Evolutionary conservation across 2,329 filamentous ascomycete genomes (phyloP).

Genomic region (Talaromyces rugulosus): DNA sequence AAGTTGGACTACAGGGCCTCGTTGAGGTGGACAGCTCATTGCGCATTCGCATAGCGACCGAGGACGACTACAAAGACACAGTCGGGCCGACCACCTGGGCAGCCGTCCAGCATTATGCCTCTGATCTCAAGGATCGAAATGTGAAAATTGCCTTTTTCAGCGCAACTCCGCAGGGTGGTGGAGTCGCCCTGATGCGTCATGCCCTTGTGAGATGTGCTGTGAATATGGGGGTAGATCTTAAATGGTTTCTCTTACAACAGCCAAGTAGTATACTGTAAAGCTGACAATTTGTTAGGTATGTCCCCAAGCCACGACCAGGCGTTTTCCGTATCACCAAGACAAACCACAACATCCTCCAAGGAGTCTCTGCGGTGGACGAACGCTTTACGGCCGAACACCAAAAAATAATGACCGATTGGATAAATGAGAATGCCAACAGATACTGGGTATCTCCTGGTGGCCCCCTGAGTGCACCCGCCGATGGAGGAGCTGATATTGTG

Average conservation of each 20-base stretch:
- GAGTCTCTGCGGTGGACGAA: conserved; percentile 63
- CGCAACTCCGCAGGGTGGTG: conserved; percentile 75
- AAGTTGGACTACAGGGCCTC: conserved; percentile 61
- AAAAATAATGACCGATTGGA: conserved; percentile 64
- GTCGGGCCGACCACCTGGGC: conserved; percentile 62
- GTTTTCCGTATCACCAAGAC: conserved; percentile 83
- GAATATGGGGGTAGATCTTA: conserved; percentile 63
- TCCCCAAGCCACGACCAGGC: conserved; percentile 73
- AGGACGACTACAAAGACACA: conserved; percentile 57
- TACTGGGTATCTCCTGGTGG: conserved; percentile 70
- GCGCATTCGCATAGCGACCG: conserved; percentile 56
- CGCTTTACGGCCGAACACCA: conserved; percentile 62
- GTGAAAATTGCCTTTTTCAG: conserved; percentile 75
- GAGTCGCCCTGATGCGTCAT: conserved; percentile 77
- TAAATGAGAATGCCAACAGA: conserved; percentile 65
- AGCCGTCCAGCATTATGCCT: conserved; percentile 59
- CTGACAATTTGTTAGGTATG: conserved; percentile 45
- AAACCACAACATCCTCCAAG: conserved; percentile 84
- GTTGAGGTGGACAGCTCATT: conserved; percentile 68
- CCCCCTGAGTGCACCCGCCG: conserved; percentile 58
- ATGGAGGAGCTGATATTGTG: conserved; percentile 72
- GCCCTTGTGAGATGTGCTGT: conserved; percentile 69
- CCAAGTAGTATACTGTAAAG: background rate
- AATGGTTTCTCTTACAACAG: conserved; percentile 57
- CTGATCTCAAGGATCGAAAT: conserved; percentile 59